A percentile compares a stretch with the other conserved stretches of the same genome.
Evolutionary conservation across 768 basidiomycete species (phyloP).

Genomic region (Heimioporus sp.): DNA sequence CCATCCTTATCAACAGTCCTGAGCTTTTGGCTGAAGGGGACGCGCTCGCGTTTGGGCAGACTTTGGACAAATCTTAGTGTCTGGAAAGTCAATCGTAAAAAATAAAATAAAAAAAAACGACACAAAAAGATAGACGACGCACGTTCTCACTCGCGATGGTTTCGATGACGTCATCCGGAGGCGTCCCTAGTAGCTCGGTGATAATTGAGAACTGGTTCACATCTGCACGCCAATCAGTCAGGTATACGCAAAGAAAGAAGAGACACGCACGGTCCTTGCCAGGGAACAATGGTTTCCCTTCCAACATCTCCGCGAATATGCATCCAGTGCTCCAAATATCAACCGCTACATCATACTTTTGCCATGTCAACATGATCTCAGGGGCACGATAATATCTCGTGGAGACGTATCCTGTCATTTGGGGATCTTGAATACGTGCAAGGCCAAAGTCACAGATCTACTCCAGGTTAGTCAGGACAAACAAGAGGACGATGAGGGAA

Average conservation of each 20-base stretch:
- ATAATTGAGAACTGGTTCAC: conserved; percentile 99
- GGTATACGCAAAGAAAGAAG: neutral
- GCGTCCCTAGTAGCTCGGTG: conserved; percentile 97
- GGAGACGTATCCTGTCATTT: conserved; percentile 99
- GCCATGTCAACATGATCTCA: conserved; percentile 99
- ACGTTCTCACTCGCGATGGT: conserved; percentile 99
- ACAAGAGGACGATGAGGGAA: neutral
- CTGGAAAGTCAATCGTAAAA: conserved; percentile 37
- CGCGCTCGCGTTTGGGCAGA: conserved; percentile 91
- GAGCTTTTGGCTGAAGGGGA: conserved; percentile 94
- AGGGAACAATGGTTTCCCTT: conserved; percentile 97
- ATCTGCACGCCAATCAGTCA: conserved; percentile 50
- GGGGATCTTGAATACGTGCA: conserved; percentile 97
- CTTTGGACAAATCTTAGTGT: conserved; percentile 99
- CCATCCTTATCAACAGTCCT: conserved; percentile 84
- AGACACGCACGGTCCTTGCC: conserved; percentile 93
- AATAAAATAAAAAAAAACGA: conserved; percentile 11
- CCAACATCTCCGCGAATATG: conserved; percentile 99
- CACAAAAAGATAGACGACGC: conserved; percentile 25
- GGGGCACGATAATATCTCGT: conserved; percentile 99
- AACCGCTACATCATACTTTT: conserved; percentile 99
- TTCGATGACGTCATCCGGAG: conserved; percentile 98
- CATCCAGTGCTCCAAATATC: conserved; percentile 99
- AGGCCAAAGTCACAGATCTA: conserved; percentile 99
- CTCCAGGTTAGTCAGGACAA: conserved; percentile 3